Base-by-base conservation (phyloP, 2,329 filamentous ascomycete genomes). In the Sporothrix curviconia region DNA sequence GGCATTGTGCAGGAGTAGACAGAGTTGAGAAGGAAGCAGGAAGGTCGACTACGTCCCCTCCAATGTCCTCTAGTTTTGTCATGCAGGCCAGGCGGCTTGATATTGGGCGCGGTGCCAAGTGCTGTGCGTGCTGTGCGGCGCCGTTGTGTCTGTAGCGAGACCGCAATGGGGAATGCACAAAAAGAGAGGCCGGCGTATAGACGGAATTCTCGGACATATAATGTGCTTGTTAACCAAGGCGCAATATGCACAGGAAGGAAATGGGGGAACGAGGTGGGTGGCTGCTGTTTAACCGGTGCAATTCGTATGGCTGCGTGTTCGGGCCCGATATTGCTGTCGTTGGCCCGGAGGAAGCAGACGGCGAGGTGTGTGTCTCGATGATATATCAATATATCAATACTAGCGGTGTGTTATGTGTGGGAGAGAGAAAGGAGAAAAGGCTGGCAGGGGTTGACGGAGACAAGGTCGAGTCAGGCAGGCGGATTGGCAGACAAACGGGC, bases 321-420 rank as follows among this genome's bases (percentile, higher is more conserved):
- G 50, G 50, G 36, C 50, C 50, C 50, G 50, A 52, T 53, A 53
- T 53, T 53, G 50, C n/a, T 53, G 37, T 42, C 50, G 37, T 53
- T 53, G 36, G 25, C 25, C 50, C 50, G 50, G 50, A 42, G 50
- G 32, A 42, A 30, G 36, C 37, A 36, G 50, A 53, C 15, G 15
- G 11, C 7, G n/a, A 28, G 19, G 34, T 19, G 30, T 15, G 30
- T 19, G 17, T 19, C 19, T 36, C 46, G 30, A 34, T 51, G 22
- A 32, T 22, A 17, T 39, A 5, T 40, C 15, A 34, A 39, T 15
- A 40, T 30, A n/a, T n/a, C n/a, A n/a, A n/a, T n/a, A n/a, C n/a
- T n/a, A n/a, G n/a, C n/a, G n/a, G n/a, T n/a, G n/a, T n/a, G n/a
- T n/a, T n/a, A n/a, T n/a, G 14, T 49, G 11, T 36, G 30, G 46